Percentiles rank a stretch among this genome's conserved stretches.
Conservation (phyloP, 2,329 filamentous ascomycete species). For the Hypoxylon sp. region DNA sequence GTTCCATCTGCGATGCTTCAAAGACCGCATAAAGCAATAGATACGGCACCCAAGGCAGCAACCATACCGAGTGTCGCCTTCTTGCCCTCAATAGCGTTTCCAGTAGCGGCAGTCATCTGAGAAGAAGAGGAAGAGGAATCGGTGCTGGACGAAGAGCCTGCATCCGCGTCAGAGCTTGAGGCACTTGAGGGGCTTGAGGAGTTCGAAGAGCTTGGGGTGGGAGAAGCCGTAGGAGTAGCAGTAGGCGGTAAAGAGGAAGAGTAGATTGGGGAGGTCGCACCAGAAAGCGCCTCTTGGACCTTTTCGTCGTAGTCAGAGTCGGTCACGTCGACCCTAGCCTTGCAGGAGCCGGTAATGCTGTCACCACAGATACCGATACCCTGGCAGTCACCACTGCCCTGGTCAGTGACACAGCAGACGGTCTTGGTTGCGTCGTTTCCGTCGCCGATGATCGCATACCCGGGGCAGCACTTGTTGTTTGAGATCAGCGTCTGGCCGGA, state of each 20-base stretch:
- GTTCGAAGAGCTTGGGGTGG: conserved; percentile 17
- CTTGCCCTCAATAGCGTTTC: neutral
- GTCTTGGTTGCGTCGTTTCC: conserved; percentile 2
- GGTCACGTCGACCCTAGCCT: conserved; percentile 12
- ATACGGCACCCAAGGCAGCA: conserved; percentile 17
- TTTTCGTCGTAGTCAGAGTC: conserved; percentile 27
- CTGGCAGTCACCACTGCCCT: conserved; percentile 4
- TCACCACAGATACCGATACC: conserved; percentile 6
- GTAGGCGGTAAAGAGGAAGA: conserved; percentile 8
- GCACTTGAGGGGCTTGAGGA: conserved; percentile 11
- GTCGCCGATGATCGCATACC: conserved; percentile 17
- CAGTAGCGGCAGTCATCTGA: conserved; percentile 1
- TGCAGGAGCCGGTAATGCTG: conserved; percentile 6
- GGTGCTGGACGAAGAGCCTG: neutral
- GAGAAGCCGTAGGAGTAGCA: conserved; percentile 11
- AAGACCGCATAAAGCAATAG: conserved; percentile 14
- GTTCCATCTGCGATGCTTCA: neutral
- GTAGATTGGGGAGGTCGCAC: conserved; percentile 11
- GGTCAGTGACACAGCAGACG: conserved; percentile 19
- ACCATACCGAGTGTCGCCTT: conserved; percentile 20
- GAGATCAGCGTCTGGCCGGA: conserved; percentile 19
- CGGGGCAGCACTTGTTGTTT: conserved; percentile 32
- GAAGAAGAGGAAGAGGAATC: conserved; percentile 6
- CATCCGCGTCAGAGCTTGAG: conserved; percentile 3
- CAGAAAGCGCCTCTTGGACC: conserved; percentile 13